Base-by-base conservation (phyloP, 768 basidiomycete species). In the Podaxis pistillaris region DNA sequence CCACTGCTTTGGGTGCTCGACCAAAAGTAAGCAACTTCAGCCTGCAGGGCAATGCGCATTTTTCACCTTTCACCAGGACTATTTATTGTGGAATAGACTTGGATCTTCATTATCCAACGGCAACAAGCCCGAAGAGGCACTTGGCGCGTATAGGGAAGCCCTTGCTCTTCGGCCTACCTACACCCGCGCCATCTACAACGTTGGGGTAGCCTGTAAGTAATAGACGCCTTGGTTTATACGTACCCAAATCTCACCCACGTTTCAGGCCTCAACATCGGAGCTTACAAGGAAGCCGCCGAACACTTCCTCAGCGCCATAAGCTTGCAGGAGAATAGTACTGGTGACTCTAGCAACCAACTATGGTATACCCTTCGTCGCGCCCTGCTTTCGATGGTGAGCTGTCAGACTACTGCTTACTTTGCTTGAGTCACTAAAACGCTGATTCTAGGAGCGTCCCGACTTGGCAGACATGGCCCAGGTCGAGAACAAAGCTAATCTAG, bases 111-210 rank as follows among this genome's bases (percentile, higher is more conserved):
- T 99, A 26, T 96, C 95, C 5, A 99, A 99, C 71, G 94, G 93
- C 0, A 93, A 86, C 66, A 90, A 92, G 65, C 94, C 97, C 0
- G 97, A 98, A 73, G 94, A 96, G 72, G 96, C 96, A 3, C 76
- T 94, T 8, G 90, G 90, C 15, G 91, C 90, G 13, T 97, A 99
- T 72, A 83, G 91, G 63, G 88, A 95, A 72, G 97, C 97, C 0
- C 81, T 99, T 26, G 88, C 87, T 69, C 77, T 98, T 52, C 86
- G 94, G 41, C 97, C 97, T 28, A 96, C 94, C 0, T 99, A 97
- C 73, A 98, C 97, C 0, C 88, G 97, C 11, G 97, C 96, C 9
- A 93, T 98, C 24, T 98, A 96, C 72, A 99, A 99, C 69, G 93
- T 99, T 38, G 97, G 96, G 49, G 97, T 99, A 28, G 95, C 96